Evolutionary conservation across 108 stramenopile genomes (phyloP), one percentile per base, ranked within the genome.

Genomic region (Pelagomonas calceolata): DNA sequence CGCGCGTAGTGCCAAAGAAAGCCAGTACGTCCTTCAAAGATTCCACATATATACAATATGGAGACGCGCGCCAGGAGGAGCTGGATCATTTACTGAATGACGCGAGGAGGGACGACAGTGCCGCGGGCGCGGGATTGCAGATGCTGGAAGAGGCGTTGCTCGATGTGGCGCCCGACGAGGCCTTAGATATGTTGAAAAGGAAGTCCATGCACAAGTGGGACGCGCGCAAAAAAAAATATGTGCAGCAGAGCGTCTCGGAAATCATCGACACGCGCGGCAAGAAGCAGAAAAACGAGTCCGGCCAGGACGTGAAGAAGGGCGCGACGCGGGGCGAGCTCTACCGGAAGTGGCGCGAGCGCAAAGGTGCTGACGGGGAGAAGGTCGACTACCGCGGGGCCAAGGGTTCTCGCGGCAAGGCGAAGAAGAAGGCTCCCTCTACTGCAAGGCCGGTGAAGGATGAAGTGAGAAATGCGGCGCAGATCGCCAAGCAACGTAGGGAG

Each of bases 131-230:
- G 43, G 90, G 91, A 70, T 84, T 35, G 76, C 76, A 18, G 43
- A 76, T 66, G 79, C 76, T 91, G 30, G 94, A 94, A 75, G 90
- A 93, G 45, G 88, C 91, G 36, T 89, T 98, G 85, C 75, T 98
- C 16, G 98, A 97, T 68, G 86, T 96, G 68, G 93, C 92, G 30
- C 94, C 94, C 21, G 98, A 98, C 72, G 95, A 96, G 66, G 87
- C 91, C 31, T 79, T 86, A n/a, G 90, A 92, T 67, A 73, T 95
- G 78, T 85, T 90, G 15, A 88, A 92, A 75, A 87, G 86, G 66
- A 90, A 94, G 68, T 82, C 91, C 12, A 90, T 96, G 83, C 87
- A 92, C 86, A 83, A 94, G 75, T 98, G 98, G 98, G 98, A 98
- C 79, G 91, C 90, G 69, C 87, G 92, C 39, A 94, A 92, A 67